phyloP scores from a whole-genome alignment of 116 monocot species.

The Zostera marina region DNA sequence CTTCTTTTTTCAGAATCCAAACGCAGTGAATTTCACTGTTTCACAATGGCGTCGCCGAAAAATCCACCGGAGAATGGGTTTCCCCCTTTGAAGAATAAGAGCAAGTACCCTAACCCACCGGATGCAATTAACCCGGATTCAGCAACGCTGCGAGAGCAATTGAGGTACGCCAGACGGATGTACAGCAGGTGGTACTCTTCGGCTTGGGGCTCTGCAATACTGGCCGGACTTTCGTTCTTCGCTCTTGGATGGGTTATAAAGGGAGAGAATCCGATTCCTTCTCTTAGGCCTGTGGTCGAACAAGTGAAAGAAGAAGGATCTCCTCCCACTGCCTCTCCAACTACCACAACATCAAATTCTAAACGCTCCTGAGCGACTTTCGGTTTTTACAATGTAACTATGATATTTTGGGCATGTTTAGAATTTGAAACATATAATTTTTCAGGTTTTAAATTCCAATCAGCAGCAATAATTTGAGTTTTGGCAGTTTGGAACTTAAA shows the following conservation, averaged over 20 bases:
- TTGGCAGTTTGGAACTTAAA: no score
- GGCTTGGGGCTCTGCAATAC: constrained; percentile 92
- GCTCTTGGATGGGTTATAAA: constrained; percentile 94
- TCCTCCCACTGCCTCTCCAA: not conserved
- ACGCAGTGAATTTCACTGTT: no score
- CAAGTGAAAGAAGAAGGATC: not conserved
- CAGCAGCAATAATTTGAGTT: no score
- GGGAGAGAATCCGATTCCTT: constrained; percentile 79
- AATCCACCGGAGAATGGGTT: not conserved
- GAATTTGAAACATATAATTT: no score
- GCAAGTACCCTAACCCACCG: constrained; percentile 61
- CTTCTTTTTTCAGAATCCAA: no score
- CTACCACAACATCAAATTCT: not conserved
- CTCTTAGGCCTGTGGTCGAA: constrained; percentile 8
- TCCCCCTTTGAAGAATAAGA: not conserved
- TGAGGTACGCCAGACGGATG: constrained; percentile 74
- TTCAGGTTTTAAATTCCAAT: no score
- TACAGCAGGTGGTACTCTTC: constrained; percentile 87
- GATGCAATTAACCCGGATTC: constrained; percentile 63
- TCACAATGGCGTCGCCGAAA: not conserved
- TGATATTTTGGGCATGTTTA: no score
- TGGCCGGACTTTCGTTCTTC: constrained; percentile 77
- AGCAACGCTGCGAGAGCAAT: constrained; percentile 85
- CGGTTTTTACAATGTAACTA: no score
- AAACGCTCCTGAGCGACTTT: not conserved